A percentile compares a stretch with the other conserved stretches of the same genome.
Conservation (phyloP, 768 basidiomycete genomes). For the Lactarius pseudohatsudake region DNA sequence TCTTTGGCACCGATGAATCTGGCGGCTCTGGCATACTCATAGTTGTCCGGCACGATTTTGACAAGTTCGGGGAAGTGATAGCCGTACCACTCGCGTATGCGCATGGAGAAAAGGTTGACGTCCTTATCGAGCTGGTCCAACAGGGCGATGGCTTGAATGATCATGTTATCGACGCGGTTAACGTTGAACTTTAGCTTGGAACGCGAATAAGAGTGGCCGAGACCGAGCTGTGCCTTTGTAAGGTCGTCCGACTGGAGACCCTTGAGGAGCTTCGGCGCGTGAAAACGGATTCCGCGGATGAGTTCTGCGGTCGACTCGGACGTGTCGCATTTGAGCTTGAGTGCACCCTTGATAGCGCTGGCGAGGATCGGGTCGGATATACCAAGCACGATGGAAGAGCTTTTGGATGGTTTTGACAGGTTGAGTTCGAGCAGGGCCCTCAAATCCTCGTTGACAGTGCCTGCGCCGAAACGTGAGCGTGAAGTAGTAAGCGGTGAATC, state of each 20-base stretch:
- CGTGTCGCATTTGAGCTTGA: slow-evolving; percentile 75
- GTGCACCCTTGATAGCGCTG: slow-evolving; percentile 69
- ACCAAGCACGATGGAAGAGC: slow-evolving; percentile 67
- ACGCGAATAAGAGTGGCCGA: slow-evolving; percentile 96
- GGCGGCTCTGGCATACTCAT: slow-evolving; percentile 84
- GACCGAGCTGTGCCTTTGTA: slow-evolving; percentile 89
- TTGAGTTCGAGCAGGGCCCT: slow-evolving; percentile 85
- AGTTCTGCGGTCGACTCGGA: slow-evolving; percentile 81
- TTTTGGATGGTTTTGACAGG: slow-evolving; percentile 73
- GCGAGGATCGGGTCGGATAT: slow-evolving; percentile 77
- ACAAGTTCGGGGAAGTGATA: slow-evolving; percentile 99
- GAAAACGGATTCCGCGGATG: slow-evolving; percentile 89
- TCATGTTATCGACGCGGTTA: slow-evolving; percentile 97
- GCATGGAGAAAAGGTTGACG: slow-evolving; percentile 98
- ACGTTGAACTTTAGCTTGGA: slow-evolving; percentile 98
- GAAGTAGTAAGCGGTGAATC: slow-evolving; percentile 17
- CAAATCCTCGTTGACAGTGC: slow-evolving; percentile 81
- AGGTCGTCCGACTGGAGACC: slow-evolving; percentile 88
- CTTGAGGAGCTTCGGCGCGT: slow-evolving; percentile 86
- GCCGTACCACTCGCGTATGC: slow-evolving; percentile 97
- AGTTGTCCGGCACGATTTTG: slow-evolving; percentile 90
- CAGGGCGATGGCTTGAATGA: slow-evolving; percentile 97
- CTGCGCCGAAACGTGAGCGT: slow-evolving; percentile 41
- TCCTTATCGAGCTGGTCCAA: slow-evolving; percentile 99
- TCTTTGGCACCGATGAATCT: slow-evolving; percentile 92